These are phyloP conservation scores for Microbotryum saponariae DNA, from an alignment of 1,284 basidiomycete genomes.

Conservation along the genomic window DNA sequence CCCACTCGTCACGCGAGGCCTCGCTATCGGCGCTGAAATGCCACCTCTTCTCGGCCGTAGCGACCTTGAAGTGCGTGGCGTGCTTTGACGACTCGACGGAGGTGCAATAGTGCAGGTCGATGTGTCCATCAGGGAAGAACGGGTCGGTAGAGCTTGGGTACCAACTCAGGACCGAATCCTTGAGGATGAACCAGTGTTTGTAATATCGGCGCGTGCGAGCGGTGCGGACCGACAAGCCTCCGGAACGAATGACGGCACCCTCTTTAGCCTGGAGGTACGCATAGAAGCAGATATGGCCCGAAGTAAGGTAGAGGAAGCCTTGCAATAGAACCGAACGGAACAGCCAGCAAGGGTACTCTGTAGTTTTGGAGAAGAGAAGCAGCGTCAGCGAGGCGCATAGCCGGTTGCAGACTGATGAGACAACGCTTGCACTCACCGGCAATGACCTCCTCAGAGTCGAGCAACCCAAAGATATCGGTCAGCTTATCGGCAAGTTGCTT, in stretches of 20 bases:
- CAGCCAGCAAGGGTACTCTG: slow-evolving; percentile 52
- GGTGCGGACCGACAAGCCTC: slow-evolving; percentile 37
- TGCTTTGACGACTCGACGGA: slow-evolving; percentile 63
- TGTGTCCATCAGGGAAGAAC: slow-evolving; percentile 91
- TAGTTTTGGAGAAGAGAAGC: background rate
- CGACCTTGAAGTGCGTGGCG: slow-evolving; percentile 39
- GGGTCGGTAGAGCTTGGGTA: slow-evolving; percentile 89
- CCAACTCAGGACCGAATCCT: slow-evolving; percentile 90
- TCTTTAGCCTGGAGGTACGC: slow-evolving; percentile 85
- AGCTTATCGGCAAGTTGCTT: slow-evolving; percentile 70
- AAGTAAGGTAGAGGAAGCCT: slow-evolving; percentile 93
- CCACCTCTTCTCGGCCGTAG: slow-evolving; percentile 38
- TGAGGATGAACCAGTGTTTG: slow-evolving; percentile 87
- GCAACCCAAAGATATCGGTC: slow-evolving; percentile 72
- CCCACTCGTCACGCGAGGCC: slow-evolving; percentile 54
- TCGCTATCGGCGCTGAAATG: slow-evolving; percentile 39
- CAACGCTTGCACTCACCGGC: slow-evolving; percentile 52
- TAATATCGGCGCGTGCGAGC: slow-evolving; percentile 72
- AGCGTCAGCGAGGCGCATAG: slow-evolving; percentile 76
- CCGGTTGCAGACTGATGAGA: slow-evolving; percentile 30
- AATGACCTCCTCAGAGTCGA: slow-evolving; percentile 69
- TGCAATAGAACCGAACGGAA: slow-evolving; percentile 58
- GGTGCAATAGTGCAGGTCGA: slow-evolving; percentile 85
- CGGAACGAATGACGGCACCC: slow-evolving; percentile 69
- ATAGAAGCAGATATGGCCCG: slow-evolving; percentile 88